phyloP scores from a whole-genome alignment of 768 basidiomycete genomes.

The Lactifluus rugatus region DNA sequence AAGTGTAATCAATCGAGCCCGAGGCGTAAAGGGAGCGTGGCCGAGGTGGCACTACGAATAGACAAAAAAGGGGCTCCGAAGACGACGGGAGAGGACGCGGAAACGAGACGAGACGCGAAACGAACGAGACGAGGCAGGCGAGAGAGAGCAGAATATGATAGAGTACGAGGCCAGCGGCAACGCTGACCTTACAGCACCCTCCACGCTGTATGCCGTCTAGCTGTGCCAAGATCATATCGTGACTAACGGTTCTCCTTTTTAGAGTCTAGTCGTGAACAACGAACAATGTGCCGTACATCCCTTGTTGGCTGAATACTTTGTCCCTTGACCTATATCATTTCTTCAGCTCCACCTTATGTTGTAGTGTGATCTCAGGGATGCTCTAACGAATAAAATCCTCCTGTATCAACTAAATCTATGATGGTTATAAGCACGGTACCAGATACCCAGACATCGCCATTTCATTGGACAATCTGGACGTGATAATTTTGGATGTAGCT shows the following conservation, averaged over 20 bases:
- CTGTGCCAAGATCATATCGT: neutral
- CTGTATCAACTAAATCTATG: neutral
- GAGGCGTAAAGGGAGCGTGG: too few relatives aligned
- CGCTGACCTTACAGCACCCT: too few relatives aligned
- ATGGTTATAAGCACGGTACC: neutral
- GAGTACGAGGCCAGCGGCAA: too few relatives aligned
- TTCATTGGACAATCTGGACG: neutral
- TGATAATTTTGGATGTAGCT: neutral
- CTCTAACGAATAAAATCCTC: neutral
- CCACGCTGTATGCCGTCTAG: conserved; percentile 30
- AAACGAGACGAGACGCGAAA: too few relatives aligned
- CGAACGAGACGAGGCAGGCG: too few relatives aligned
- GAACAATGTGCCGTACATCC: conserved; percentile 17
- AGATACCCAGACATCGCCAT: neutral
- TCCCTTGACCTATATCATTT: neutral
- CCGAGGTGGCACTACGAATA: too few relatives aligned
- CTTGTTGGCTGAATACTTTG: conserved; percentile 13
- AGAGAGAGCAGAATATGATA: too few relatives aligned
- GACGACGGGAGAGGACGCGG: too few relatives aligned
- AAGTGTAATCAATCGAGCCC: too few relatives aligned
- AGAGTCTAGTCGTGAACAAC: conserved; percentile 15
- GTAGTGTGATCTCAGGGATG: neutral
- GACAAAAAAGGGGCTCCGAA: too few relatives aligned
- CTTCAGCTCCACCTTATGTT: neutral
- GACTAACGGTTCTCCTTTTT: neutral